Evolutionary conservation across 129 eudicot genomes (phyloP).

Genomic region (Lonicera japonica): DNA sequence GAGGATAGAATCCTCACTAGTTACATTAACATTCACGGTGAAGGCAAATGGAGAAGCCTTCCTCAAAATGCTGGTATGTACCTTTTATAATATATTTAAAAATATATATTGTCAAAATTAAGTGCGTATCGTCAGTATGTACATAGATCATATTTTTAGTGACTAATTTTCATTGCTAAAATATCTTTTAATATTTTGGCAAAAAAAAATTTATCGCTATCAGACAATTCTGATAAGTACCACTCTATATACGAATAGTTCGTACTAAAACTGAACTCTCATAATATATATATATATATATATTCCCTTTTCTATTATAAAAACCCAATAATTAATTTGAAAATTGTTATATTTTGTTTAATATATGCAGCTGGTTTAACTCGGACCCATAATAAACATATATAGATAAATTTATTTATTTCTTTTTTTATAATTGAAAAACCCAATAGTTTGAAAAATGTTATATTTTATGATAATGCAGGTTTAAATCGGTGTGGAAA

Average conservation of each 20-base stretch:
- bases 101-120: no score
- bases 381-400: background rate
- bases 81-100: no score
- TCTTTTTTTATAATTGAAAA: background rate
- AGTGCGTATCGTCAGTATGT: no score
- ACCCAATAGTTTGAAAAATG: background rate
- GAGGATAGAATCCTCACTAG: background rate
- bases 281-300: no score
- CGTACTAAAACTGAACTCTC: no score
- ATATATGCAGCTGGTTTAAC: background rate
- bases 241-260: no score
- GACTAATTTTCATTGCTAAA: no score
- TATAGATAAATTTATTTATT: background rate
- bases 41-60: constrained; percentile 10
- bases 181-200: no score
- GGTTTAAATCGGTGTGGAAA: constrained; percentile 7
- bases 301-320: background rate
- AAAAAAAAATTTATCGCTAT: no score
- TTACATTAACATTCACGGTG: constrained; percentile 1
- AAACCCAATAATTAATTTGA: no score
- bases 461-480: background rate
- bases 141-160: no score
- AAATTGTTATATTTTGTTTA: background rate
- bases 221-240: no score
- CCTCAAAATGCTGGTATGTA: background rate